Evolutionary conservation across 2,329 filamentous ascomycete genomes (phyloP).

Genomic region (Ascochyta viciae-villosae): DNA sequence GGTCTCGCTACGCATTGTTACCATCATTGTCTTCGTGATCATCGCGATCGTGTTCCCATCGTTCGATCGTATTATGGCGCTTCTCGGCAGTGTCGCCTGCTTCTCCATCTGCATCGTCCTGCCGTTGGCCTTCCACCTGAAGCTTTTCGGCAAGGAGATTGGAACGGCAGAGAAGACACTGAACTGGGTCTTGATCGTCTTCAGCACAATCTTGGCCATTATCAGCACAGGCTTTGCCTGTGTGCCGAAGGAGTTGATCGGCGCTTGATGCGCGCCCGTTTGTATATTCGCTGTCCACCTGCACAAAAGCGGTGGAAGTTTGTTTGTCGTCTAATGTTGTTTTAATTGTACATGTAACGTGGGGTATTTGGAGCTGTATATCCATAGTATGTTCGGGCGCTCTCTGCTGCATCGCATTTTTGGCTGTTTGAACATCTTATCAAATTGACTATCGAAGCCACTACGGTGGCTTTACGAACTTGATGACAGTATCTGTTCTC

Average conservation of each 20-base stretch:
- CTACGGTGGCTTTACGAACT: background rate
- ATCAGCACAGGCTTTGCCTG: slow-evolving; percentile 89
- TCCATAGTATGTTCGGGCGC: slow-evolving; percentile 15
- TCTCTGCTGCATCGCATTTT: slow-evolving; percentile 3
- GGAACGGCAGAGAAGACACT: slow-evolving; percentile 66
- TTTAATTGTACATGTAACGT: slow-evolving; percentile 3
- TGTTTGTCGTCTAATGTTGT: background rate
- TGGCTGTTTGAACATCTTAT: background rate
- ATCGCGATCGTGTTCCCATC: slow-evolving; percentile 78
- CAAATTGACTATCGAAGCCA: background rate
- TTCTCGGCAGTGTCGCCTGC: slow-evolving; percentile 88
- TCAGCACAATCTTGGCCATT: slow-evolving; percentile 73
- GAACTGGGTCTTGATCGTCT: slow-evolving; percentile 72
- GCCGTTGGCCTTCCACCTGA: slow-evolving; percentile 87
- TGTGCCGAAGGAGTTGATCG: slow-evolving; percentile 70
- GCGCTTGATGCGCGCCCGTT: slow-evolving; percentile 8
- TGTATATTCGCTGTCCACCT: background rate
- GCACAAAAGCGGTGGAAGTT: background rate
- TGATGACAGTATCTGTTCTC: background rate
- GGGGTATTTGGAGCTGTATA: slow-evolving; percentile 11
- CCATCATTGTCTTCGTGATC: slow-evolving; percentile 74
- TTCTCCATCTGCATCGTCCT: slow-evolving; percentile 95
- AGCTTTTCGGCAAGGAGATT: slow-evolving; percentile 82
- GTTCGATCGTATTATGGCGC: slow-evolving; percentile 90
- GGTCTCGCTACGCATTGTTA: slow-evolving; percentile 68